A percentile compares a stretch with the other conserved stretches of the same genome.
Conservation (phyloP, 2,329 filamentous ascomycete genomes). For the Alternaria rosae region DNA sequence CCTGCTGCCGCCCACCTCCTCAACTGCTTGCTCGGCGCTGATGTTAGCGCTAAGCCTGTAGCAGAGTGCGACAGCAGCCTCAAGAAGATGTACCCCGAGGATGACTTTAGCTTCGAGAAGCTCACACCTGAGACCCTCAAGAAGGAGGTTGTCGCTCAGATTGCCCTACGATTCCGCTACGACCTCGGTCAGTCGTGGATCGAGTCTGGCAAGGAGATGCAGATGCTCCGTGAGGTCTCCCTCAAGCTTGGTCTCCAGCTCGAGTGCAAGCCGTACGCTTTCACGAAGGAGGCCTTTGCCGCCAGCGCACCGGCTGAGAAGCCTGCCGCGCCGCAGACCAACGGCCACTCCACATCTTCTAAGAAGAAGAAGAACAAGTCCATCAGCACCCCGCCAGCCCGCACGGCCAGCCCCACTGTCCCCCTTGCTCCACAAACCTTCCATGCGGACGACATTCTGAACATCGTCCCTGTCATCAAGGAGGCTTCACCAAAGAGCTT, state of each 20-base stretch:
- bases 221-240: slow-evolving; percentile 87
- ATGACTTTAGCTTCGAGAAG: slow-evolving; percentile 80
- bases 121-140: slow-evolving; percentile 77
- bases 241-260: slow-evolving; percentile 91
- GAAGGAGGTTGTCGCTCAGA: slow-evolving; percentile 74
- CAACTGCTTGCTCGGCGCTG: slow-evolving; percentile 87
- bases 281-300: slow-evolving; percentile 56
- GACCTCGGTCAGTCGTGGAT: slow-evolving; percentile 74
- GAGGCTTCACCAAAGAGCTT: slow-evolving; percentile 90
- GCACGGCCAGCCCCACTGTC: slow-evolving; percentile 51
- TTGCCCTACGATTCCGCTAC: slow-evolving; percentile 78
- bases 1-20: slow-evolving; percentile 84
- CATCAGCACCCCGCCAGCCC: slow-evolving; percentile 58
- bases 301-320: slow-evolving; percentile 27
- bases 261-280: slow-evolving; percentile 77
- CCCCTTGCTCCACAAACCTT: slow-evolving; percentile 70
- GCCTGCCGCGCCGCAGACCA: slow-evolving; percentile 41
- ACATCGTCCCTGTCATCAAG: slow-evolving; percentile 93
- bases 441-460: slow-evolving; percentile 82
- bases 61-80: slow-evolving; percentile 79
- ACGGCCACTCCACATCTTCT: slow-evolving; percentile 46
- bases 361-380: slow-evolving; percentile 63
- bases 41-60: slow-evolving; percentile 77
- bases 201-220: slow-evolving; percentile 72
- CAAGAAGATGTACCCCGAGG: slow-evolving; percentile 78